Evolutionary conservation across 495 filamentous ascomycete genomes (phyloP).

Genomic region (Delitschia confertaspora): DNA sequence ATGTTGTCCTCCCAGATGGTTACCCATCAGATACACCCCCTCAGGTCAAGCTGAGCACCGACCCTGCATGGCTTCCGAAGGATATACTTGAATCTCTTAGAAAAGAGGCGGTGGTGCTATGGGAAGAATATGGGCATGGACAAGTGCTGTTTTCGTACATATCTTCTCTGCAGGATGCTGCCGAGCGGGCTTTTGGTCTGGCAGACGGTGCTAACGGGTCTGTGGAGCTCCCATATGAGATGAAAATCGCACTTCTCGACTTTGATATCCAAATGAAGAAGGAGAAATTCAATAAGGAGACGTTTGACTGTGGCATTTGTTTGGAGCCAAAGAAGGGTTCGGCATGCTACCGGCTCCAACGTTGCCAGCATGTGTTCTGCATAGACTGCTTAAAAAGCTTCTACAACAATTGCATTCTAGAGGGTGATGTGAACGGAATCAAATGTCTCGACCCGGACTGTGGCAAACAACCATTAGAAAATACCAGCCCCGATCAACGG

Average conservation of each 20-base stretch:
- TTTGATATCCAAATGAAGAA: constrained; percentile 66
- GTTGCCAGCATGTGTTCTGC: constrained; percentile 89
- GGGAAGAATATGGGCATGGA: constrained; percentile 73
- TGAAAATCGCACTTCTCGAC: constrained; percentile 67
- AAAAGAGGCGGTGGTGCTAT: constrained; percentile 53
- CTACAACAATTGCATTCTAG: constrained; percentile 76
- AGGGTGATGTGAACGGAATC: constrained; percentile 70
- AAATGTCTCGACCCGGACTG: constrained; percentile 71
- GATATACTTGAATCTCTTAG: constrained; percentile 49
- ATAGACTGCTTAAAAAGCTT: constrained; percentile 74
- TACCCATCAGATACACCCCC: constrained; percentile 69
- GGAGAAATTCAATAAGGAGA: constrained; percentile 69
- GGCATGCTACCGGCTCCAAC: constrained; percentile 65
- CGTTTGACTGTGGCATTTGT: constrained; percentile 86
- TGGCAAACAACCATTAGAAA: constrained; percentile 46
- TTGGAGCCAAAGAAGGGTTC: constrained; percentile 82
- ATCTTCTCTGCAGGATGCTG: constrained; percentile 72
- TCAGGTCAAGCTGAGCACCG: constrained; percentile 52
- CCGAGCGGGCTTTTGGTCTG: constrained; percentile 69
- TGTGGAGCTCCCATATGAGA: constrained; percentile 46
- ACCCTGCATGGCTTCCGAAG: constrained; percentile 62
- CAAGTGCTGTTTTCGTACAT: constrained; percentile 79
- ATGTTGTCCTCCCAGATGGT: constrained; percentile 58
- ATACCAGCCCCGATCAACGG: constrained; percentile 15
- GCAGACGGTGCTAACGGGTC: constrained; percentile 42